Evolutionary conservation across 1,284 basidiomycete genomes (phyloP).

Genomic region (Ganoderma sinense): DNA sequence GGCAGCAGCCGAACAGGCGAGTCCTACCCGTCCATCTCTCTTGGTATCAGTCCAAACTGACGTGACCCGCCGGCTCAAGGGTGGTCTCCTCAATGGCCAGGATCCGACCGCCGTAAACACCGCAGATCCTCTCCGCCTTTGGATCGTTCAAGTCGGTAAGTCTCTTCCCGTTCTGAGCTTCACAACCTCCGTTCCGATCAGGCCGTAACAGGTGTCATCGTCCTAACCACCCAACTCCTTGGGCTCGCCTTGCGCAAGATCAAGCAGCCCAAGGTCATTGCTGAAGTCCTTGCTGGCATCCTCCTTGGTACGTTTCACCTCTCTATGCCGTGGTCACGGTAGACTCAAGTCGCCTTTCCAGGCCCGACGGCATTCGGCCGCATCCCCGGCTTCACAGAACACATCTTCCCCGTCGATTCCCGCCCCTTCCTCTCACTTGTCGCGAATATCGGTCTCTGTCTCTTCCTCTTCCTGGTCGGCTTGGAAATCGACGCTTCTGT

Average conservation of each 20-base stretch:
- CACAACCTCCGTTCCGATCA: background rate
- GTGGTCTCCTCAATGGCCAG: conserved; percentile 75
- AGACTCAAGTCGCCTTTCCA: conserved; percentile 9
- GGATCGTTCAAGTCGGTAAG: conserved; percentile 89
- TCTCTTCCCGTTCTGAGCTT: conserved; percentile 16
- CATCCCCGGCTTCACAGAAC: conserved; percentile 82
- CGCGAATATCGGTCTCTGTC: conserved; percentile 92
- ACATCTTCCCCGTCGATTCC: conserved; percentile 83
- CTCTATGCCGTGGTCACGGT: background rate
- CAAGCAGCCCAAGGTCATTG: conserved; percentile 88
- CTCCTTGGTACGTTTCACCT: conserved; percentile 63
- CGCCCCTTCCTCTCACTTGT: conserved; percentile 85
- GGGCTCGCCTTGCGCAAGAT: conserved; percentile 75
- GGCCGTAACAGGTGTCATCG: conserved; percentile 67
- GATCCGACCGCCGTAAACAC: conserved; percentile 74
- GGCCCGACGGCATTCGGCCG: conserved; percentile 83
- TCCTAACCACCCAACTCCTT: conserved; percentile 82
- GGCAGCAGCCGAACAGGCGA: conserved; percentile 39
- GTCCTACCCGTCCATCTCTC: conserved; percentile 1
- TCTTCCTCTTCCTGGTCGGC: conserved; percentile 94
- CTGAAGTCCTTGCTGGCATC: conserved; percentile 90
- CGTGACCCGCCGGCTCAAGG: conserved; percentile 46
- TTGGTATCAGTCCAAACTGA: background rate
- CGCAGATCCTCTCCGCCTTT: conserved; percentile 82
- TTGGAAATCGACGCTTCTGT: conserved; percentile 87